These are phyloP conservation scores for Fragaria iinumae DNA, from an alignment of 306 rosid genomes.

Conservation along the genomic window DNA sequence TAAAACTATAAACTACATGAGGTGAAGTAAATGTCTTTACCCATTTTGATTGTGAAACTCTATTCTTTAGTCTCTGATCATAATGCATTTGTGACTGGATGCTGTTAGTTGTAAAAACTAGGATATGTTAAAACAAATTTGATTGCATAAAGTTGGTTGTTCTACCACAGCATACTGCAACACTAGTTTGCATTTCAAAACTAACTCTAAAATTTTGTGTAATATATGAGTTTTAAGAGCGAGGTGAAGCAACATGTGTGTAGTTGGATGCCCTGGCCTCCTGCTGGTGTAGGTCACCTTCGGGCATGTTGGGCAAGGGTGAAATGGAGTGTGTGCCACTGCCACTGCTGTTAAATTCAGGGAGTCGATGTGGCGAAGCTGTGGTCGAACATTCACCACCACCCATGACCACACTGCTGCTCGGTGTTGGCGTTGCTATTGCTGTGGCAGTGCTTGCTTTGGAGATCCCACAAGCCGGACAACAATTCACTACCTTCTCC, in stretches of 20 bases:
- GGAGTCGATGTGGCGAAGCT: constrained; percentile 23
- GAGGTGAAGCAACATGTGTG: constrained; percentile 28
- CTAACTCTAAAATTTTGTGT: neutral
- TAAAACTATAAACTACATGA: constrained; percentile 5
- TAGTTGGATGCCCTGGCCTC: constrained; percentile 35
- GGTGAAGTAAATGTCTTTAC: neutral
- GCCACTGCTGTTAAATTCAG: neutral
- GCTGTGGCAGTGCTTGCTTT: constrained; percentile 12
- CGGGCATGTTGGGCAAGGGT: constrained; percentile 14
- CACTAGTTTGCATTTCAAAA: neutral
- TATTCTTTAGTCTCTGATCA: neutral
- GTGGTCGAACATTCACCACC: constrained; percentile 42
- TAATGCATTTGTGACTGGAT: neutral
- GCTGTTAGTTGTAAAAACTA: neutral
- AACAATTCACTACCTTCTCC: constrained; percentile 35
- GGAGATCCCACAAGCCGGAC: constrained; percentile 39
- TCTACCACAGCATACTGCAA: neutral
- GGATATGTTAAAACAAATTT: neutral
- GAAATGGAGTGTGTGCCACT: neutral
- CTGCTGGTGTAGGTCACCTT: constrained; percentile 6
- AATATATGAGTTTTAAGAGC: neutral
- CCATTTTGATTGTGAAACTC: neutral
- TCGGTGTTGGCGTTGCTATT: constrained; percentile 23
- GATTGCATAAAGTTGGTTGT: neutral
- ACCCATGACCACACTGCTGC: constrained; percentile 22